Conservation (phyloP, 768 basidiomycete species). For the Boletus tylopilopsis region DNA sequence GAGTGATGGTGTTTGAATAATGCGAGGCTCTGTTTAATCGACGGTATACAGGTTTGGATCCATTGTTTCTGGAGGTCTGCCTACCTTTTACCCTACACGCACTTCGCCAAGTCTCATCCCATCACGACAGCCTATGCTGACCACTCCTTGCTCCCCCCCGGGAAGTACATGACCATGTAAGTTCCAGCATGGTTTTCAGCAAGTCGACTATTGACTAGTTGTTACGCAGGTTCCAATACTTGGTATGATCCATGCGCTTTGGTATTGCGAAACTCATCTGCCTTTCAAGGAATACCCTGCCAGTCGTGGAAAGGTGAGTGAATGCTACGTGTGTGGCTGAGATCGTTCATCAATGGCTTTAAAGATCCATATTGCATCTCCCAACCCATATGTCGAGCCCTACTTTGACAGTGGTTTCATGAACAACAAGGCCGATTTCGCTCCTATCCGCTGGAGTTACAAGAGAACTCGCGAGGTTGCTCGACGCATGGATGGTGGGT, state of each 20-base stretch:
- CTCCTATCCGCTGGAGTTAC: constrained; percentile 73
- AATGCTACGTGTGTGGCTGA: neutral
- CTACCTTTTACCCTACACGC: neutral
- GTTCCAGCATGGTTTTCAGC: constrained; percentile 39
- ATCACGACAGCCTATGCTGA: constrained; percentile 55
- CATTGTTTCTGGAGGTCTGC: constrained; percentile 56
- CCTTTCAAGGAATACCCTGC: constrained; percentile 56
- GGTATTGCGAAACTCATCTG: neutral
- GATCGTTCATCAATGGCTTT: neutral
- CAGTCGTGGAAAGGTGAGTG: constrained; percentile 58
- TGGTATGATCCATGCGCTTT: constrained; percentile 24
- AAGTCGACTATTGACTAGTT: no score
- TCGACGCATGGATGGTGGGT: constrained; percentile 63
- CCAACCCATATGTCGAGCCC: constrained; percentile 60
- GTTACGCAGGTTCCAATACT: constrained; percentile 3
- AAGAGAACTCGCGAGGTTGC: constrained; percentile 74
- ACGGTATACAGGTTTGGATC: constrained; percentile 48
- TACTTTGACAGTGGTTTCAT: constrained; percentile 74
- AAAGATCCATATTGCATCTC: constrained; percentile 59
- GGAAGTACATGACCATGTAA: constrained; percentile 65
- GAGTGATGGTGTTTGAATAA: constrained; percentile 9
- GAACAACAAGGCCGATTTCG: constrained; percentile 76
- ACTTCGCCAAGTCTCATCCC: neutral
- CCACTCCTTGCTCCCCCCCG: constrained; percentile 65
- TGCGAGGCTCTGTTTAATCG: neutral